Percentiles rank a stretch among this genome's conserved stretches.
These are phyloP conservation scores for Monilinia aucupariae DNA, from an alignment of 2,329 filamentous ascomycete genomes.

Conservation along the genomic window DNA sequence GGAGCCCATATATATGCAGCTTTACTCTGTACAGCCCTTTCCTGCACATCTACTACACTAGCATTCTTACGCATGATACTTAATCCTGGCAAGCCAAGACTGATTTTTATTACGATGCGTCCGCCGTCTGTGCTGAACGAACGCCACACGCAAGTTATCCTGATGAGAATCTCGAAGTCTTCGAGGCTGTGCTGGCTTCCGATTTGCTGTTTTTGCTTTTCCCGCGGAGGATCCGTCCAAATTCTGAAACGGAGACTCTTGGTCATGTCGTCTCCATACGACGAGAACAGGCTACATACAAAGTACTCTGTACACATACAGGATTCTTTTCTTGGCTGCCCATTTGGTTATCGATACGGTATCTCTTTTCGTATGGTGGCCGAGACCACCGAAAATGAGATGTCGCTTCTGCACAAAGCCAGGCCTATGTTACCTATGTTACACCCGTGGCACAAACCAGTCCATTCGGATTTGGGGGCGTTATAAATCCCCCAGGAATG, in stretches of 20 bases:
- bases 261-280: neutral
- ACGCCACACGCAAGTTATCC: too few species aligned
- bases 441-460: neutral
- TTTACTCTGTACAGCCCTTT: too few species aligned
- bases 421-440: neutral
- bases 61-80: neutral
- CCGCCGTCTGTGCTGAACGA: too few species aligned
- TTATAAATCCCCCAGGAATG: constrained; percentile 5
- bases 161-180: neutral
- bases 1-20: too few species aligned
- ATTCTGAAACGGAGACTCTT: neutral
- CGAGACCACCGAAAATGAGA: constrained; percentile 1
- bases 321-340: neutral
- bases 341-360: neutral
- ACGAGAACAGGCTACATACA: neutral
- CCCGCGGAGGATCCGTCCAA: neutral
- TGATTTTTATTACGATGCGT: neutral
- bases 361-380: neutral
- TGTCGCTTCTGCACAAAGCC: neutral
- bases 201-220: neutral
- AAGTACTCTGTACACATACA: too few species aligned
- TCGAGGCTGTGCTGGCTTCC: neutral
- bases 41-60: too few species aligned
- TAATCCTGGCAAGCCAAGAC: neutral
- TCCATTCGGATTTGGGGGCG: neutral